Evolutionary conservation across 2,329 filamentous ascomycete genomes (phyloP).

Genomic region (Verticillium albo-atrum): DNA sequence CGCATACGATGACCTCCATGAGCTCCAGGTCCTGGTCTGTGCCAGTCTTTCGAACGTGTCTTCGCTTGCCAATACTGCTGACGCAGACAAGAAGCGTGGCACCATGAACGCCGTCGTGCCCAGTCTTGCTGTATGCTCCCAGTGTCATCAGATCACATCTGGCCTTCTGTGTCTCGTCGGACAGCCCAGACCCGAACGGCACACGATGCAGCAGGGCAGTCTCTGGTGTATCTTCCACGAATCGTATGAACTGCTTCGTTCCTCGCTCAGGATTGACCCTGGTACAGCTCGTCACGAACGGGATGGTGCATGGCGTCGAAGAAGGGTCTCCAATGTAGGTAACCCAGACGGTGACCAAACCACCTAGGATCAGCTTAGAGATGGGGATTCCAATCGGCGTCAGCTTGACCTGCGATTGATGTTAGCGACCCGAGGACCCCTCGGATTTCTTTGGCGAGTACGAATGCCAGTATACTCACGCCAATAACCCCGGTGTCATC

Average conservation of each 20-base stretch:
- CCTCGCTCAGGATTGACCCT: slow-evolving; percentile 53
- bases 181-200: slow-evolving; percentile 36
- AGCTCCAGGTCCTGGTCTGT: slow-evolving; percentile 39
- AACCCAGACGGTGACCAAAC: slow-evolving; percentile 52
- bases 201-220: slow-evolving; percentile 27
- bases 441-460: not conserved
- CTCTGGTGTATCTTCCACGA: slow-evolving; percentile 39
- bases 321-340: slow-evolving; percentile 47
- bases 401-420: slow-evolving; percentile 38
- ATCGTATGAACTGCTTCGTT: slow-evolving; percentile 42
- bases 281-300: slow-evolving; percentile 42
- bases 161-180: slow-evolving; percentile 1
- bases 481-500: slow-evolving; percentile 51
- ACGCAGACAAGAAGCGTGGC: slow-evolving; percentile 53
- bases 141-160: slow-evolving; percentile 51
- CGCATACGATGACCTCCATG: slow-evolving; percentile 48
- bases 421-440: not conserved
- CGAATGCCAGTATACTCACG: slow-evolving; percentile 25
- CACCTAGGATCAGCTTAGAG: slow-evolving; percentile 32
- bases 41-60: slow-evolving; percentile 42
- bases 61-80: slow-evolving; percentile 49
- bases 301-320: slow-evolving; percentile 20
- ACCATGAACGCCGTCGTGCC: slow-evolving; percentile 42
- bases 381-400: slow-evolving; percentile 32
- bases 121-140: slow-evolving; percentile 47